Evolutionary conservation across 148 eudicot genomes (phyloP), one percentile per base, ranked within the genome.

Genomic region (Euryodendron excelsum): DNA sequence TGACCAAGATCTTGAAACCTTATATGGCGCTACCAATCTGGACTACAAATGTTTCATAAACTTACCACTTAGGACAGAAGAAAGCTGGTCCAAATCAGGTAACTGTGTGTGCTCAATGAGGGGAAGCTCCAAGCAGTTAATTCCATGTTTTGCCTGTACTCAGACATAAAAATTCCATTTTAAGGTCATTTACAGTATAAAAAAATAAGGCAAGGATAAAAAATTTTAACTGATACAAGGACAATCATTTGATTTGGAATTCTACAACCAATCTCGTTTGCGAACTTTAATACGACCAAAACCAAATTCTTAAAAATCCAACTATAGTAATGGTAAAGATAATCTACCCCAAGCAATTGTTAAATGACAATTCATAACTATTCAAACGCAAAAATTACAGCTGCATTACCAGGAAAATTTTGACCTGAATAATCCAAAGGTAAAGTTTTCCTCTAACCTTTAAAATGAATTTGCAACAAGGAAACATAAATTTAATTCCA

Each of bases 91-190:
- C 55, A 87, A 76, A 85, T 90, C 98, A 31, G 98, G 92, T 72
- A 93, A 91, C 71, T 79, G 77, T 56, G 78, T 86, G 66, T 96
- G 99, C 84, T 91, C 90, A 78, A 96, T 90, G 41, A 96, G 98
- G 79, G 99, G 99, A 69, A 93, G 88, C 89, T 96, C 99, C 85
- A 96, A 82, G 80, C 92, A 89, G 56, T 76, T 37, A 76, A 93
- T 82, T 37, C 92, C 93, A 75, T 84, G 90, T 80, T 88, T 86
- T 1, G 79, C 93, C 99, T 96, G 87, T 79, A 80, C 1, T 21
- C 44, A 55, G n/a, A 14, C 13, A 53, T 17, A 48, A 69, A 56
- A 14, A 71, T 21, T 1, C 27, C 34, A 64, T 25, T 28, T 28
- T 15, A 63, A 65, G 23, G 15, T 12, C 28, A 66, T 11, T 20